A percentile compares a stretch with the other conserved stretches of the same genome.
Evolutionary conservation across 495 filamentous ascomycete species (phyloP).

Genomic region (Pseudotulostoma volvatum): DNA sequence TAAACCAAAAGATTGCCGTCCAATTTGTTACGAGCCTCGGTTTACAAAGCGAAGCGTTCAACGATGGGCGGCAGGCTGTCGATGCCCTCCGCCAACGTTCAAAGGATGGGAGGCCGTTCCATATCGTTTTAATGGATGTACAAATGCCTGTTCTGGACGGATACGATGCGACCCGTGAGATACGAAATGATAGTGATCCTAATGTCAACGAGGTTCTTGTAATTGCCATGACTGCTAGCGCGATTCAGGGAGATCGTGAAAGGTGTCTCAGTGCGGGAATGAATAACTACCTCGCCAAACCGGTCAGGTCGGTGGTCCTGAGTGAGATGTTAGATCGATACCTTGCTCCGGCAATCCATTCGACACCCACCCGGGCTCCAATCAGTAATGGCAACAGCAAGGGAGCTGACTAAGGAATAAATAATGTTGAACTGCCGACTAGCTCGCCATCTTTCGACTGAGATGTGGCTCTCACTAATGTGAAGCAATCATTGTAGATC

Average conservation of each 20-base stretch:
- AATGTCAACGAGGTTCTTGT: constrained; percentile 62
- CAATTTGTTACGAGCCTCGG: constrained; percentile 75
- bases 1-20: constrained; percentile 83
- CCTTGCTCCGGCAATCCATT: constrained; percentile 34
- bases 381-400: constrained; percentile 16
- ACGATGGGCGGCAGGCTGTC: constrained; percentile 71
- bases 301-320: constrained; percentile 57
- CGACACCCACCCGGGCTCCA: constrained; percentile 18
- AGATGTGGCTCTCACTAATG: too few relatives aligned
- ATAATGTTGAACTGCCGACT: too few relatives aligned
- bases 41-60: constrained; percentile 67
- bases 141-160: constrained; percentile 91
- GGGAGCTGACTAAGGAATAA: too few relatives aligned
- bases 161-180: constrained; percentile 75
- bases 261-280: constrained; percentile 85
- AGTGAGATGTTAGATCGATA: constrained; percentile 63
- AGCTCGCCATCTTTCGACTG: too few relatives aligned
- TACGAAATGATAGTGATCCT: constrained; percentile 57
- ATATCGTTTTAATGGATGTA: constrained; percentile 82
- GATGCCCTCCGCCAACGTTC: constrained; percentile 64
- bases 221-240: constrained; percentile 86
- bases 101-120: constrained; percentile 46
- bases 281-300: constrained; percentile 92
- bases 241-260: constrained; percentile 81
- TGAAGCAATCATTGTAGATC: too few relatives aligned